Evolutionary conservation across 2,329 filamentous ascomycete species (phyloP).

Genomic region (Fulvia fulva): DNA sequence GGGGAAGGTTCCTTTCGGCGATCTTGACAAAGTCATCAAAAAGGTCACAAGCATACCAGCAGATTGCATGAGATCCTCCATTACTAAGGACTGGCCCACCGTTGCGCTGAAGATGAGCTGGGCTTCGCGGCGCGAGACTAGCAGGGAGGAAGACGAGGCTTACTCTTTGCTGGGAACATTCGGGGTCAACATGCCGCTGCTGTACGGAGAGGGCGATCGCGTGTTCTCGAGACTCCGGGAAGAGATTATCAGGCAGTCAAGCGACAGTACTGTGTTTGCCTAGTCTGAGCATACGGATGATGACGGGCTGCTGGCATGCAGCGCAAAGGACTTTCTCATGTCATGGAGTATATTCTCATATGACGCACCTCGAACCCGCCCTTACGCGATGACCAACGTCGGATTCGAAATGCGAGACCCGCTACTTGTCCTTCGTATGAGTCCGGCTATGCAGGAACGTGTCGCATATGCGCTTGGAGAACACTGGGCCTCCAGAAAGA

Average conservation of each 20-base stretch:
- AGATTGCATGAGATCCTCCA: not conserved
- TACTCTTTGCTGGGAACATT: slow-evolving; percentile 30
- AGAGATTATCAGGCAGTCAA: not conserved
- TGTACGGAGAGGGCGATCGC: slow-evolving; percentile 30
- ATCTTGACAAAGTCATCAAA: not conserved
- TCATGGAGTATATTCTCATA: too few species aligned
- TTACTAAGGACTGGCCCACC: not conserved
- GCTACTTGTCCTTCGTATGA: not conserved
- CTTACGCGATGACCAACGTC: not conserved
- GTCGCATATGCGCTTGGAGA: too few species aligned
- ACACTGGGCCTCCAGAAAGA: too few species aligned
- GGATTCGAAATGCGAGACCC: not conserved
- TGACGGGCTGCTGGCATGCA: not conserved
- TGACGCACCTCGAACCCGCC: too few species aligned
- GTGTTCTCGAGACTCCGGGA: slow-evolving; percentile 6
- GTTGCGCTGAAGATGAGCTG: slow-evolving; percentile 20
- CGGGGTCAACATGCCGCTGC: slow-evolving; percentile 27
- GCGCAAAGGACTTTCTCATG: not conserved
- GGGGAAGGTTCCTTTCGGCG: too few species aligned
- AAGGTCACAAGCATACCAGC: not conserved
- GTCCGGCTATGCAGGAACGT: not conserved
- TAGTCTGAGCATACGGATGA: not conserved
- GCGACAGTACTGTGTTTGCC: not conserved
- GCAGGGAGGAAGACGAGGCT: slow-evolving; percentile 26
- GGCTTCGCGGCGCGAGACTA: slow-evolving; percentile 16